Percentiles rank a stretch among this genome's conserved stretches.
These are phyloP conservation scores for Leccinum boreale DNA, from an alignment of 768 basidiomycete species.

Conservation along the genomic window DNA sequence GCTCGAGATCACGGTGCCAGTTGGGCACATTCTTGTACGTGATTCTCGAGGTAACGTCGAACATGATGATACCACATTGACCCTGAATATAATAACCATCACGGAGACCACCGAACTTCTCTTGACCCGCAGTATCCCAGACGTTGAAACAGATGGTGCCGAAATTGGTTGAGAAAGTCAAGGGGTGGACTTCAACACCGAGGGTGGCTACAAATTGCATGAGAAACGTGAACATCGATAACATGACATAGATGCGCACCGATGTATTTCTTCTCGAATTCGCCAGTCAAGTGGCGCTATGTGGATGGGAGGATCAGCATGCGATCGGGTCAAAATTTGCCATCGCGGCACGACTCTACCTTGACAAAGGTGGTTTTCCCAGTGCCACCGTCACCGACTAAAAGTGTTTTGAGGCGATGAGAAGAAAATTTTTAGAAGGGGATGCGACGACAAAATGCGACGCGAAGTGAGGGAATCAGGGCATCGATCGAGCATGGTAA, in stretches of 20 bases:
- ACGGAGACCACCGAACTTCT: conserved; percentile 98
- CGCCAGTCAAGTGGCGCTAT: conserved; percentile 96
- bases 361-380: conserved; percentile 99
- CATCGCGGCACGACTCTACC: conserved; percentile 43
- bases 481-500: conserved; percentile 53
- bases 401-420: conserved; percentile 3
- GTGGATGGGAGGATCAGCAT: conserved; percentile 48
- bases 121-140: conserved; percentile 99
- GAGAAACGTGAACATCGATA: conserved; percentile 13
- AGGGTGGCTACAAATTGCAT: conserved; percentile 72
- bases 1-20: conserved; percentile 99
- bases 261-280: conserved; percentile 99
- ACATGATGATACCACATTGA: conserved; percentile 99
- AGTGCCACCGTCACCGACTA: conserved; percentile 95
- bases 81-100: conserved; percentile 97
- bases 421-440: not conserved
- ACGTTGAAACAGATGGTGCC: conserved; percentile 99
- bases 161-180: conserved; percentile 95
- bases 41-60: conserved; percentile 98
- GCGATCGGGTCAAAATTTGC: conserved; percentile 41
- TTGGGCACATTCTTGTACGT: conserved; percentile 99
- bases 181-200: conserved; percentile 98
- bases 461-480: conserved; percentile 13
- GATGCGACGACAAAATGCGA: conserved; percentile 9
- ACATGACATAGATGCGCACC: conserved; percentile 48